Evolutionary conservation across 2,329 filamentous ascomycete genomes (phyloP).

Genomic region (Fusarium nodosum): DNA sequence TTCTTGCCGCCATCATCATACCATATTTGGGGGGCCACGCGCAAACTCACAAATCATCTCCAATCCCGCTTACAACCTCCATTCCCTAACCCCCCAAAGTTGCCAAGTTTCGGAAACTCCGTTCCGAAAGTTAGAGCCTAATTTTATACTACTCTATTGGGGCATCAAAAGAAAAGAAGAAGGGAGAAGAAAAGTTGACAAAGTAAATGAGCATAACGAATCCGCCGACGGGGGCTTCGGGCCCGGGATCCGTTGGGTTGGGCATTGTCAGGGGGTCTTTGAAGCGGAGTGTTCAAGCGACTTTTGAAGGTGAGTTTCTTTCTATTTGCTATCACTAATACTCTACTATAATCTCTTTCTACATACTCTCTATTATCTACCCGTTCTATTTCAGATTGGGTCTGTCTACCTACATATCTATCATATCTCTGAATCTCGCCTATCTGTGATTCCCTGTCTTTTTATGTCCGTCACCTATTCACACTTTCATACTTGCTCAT

Average conservation of each 20-base stretch:
- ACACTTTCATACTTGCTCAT: not conserved
- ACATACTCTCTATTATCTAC: not conserved
- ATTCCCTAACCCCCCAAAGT: too few relatives aligned
- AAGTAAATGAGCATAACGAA: conserved; percentile 67
- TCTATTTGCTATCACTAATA: conserved; percentile 2
- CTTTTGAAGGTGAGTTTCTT: conserved; percentile 69
- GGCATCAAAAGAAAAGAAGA: not conserved
- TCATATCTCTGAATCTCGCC: conserved; percentile 23
- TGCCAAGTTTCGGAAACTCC: conserved; percentile 19
- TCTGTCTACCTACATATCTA: not conserved
- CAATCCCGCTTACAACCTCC: conserved; percentile 23
- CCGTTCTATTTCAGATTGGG: too few relatives aligned
- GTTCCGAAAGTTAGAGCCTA: conserved; percentile 17
- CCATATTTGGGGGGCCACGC: not conserved
- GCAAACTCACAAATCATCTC: conserved; percentile 21
- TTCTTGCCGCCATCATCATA: conserved; percentile 3
- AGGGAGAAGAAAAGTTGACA: not conserved
- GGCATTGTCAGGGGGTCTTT: conserved; percentile 57
- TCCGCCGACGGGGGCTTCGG: conserved; percentile 64
- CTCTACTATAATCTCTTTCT: not conserved
- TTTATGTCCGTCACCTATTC: not conserved
- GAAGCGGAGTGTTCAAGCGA: conserved; percentile 71
- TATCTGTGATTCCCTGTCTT: conserved; percentile 28
- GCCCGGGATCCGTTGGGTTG: conserved; percentile 61
- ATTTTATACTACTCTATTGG: not conserved